Evolutionary conservation across 305 asterid species (phyloP), one percentile per base, ranked within the genome.

Genomic region (Lippia alba): DNA sequence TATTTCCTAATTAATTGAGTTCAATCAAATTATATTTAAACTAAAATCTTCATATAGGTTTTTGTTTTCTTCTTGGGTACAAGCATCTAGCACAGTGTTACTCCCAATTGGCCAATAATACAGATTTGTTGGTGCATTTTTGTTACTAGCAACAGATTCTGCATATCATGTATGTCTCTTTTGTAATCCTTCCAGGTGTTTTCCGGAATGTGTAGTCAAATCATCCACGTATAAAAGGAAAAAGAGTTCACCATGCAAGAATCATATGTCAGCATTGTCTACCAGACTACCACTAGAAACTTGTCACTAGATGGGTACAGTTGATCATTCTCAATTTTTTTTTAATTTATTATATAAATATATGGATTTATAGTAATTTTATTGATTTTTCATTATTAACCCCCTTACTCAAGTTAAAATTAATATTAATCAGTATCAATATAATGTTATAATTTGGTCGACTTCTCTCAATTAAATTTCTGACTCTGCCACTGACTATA

Each of bases 121-220:
- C 30, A 24, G 30, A 24, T 24, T 24, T 24, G 30, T 24, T 24
- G 30, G 30, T 24, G 62, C 50, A 30, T 14, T 77, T 73, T 67
- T 64, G 76, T 71, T 80, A 77, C 74, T 45, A 80, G 73, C 66
- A 50, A 54, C 61, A 70, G 86, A 81, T 85, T 83, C 9, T 80
- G 56, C 76, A 56, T 71, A 74, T 84, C 80, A 60, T 36, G 73
- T 72, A 61, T 74, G 79, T 69, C 74, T 45, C 41, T 70, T 78
- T 66, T 78, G 70, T 76, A 19, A 53, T 40, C 49, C 40, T 65
- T 56, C 10, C 1, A 24, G 30, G 68, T 16, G 53, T 53, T 64
- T 72, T 65, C 8, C 15, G 20, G 55, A 59, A 16, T 70, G 83
- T 66, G 46, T 74, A 76, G 84, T 81, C 82, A 78, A 80, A 82